phyloP scores from a whole-genome alignment of 805 yeast species.

The Hyphopichia homilentoma region DNA sequence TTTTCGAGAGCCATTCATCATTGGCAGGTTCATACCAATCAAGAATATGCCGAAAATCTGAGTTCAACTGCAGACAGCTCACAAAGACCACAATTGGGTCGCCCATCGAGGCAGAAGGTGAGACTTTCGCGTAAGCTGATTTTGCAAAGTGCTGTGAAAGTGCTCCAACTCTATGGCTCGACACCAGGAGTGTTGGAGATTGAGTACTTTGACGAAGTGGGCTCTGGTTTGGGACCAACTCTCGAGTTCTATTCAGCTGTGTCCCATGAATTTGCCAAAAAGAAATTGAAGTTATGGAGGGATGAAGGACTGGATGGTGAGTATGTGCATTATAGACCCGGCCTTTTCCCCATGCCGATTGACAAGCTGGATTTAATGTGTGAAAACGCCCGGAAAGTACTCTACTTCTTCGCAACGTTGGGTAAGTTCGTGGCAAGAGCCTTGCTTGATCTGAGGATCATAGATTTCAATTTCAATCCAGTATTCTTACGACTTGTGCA shows the following conservation, averaged over 20 bases:
- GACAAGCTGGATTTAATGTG: slow-evolving; percentile 17
- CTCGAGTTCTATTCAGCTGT: slow-evolving; percentile 84
- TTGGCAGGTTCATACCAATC: slow-evolving; percentile 56
- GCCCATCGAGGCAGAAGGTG: slow-evolving; percentile 75
- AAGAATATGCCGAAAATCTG: slow-evolving; percentile 32
- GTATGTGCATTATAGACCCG: slow-evolving; percentile 42
- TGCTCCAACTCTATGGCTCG: slow-evolving; percentile 70
- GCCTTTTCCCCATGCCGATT: slow-evolving; percentile 75
- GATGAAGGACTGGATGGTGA: slow-evolving; percentile 21
- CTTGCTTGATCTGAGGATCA: slow-evolving; percentile 77
- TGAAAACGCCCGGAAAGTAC: slow-evolving; percentile 36
- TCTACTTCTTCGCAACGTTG: slow-evolving; percentile 57
- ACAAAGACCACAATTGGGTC: slow-evolving; percentile 54
- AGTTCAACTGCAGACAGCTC: background rate
- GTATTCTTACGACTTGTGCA: slow-evolving; percentile 63
- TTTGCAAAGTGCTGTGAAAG: slow-evolving; percentile 74
- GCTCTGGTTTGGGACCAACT: slow-evolving; percentile 97
- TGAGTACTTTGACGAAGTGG: slow-evolving; percentile 85
- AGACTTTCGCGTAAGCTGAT: slow-evolving; percentile 68
- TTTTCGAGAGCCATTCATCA: slow-evolving; percentile 75
- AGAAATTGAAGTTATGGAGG: slow-evolving; percentile 69
- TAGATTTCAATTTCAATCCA: slow-evolving; percentile 76
- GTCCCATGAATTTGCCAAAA: slow-evolving; percentile 66
- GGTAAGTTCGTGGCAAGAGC: slow-evolving; percentile 89
- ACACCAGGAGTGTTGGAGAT: slow-evolving; percentile 82